These are phyloP conservation scores for Cajanus cajan DNA, from an alignment of 306 rosid species.

Conservation along the genomic window DNA sequence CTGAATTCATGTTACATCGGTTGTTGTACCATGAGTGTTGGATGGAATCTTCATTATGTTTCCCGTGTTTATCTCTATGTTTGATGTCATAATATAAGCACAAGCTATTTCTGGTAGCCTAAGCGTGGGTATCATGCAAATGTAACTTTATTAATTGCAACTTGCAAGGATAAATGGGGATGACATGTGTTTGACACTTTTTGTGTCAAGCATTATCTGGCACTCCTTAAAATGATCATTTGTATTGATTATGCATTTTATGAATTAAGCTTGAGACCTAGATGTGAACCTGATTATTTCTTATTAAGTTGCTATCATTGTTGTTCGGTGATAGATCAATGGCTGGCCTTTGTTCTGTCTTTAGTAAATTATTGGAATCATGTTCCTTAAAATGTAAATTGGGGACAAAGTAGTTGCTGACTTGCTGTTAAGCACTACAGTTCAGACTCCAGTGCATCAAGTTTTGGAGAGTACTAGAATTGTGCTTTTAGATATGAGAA, in stretches of 20 bases:
- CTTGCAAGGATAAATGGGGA: slow-evolving; percentile 24
- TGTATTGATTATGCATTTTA: slow-evolving; percentile 16
- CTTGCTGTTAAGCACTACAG: neutral
- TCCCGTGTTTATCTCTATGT: slow-evolving; percentile 13
- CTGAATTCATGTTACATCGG: slow-evolving; percentile 30
- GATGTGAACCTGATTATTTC: slow-evolving; percentile 1
- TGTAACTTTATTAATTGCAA: neutral
- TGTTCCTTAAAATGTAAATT: neutral
- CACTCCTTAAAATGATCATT: neutral
- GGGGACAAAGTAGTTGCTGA: neutral
- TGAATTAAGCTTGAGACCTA: slow-evolving; percentile 6
- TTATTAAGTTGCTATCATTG: neutral
- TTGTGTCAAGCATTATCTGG: neutral
- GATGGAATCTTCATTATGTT: slow-evolving; percentile 19
- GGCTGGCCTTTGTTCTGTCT: neutral
- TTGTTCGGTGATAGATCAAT: neutral
- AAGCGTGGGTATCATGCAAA: slow-evolving; percentile 19
- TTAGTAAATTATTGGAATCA: neutral
- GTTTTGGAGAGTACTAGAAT: neutral
- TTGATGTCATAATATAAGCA: slow-evolving; percentile 9
- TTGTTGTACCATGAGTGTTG: slow-evolving; percentile 10
- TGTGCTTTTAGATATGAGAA: neutral
- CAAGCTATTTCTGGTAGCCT: slow-evolving; percentile 1
- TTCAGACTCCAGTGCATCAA: neutral
- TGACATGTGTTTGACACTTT: slow-evolving; percentile 11